Evolutionary conservation across 2,329 filamentous ascomycete species (phyloP).

Genomic region (Elsinoe necatrix): DNA sequence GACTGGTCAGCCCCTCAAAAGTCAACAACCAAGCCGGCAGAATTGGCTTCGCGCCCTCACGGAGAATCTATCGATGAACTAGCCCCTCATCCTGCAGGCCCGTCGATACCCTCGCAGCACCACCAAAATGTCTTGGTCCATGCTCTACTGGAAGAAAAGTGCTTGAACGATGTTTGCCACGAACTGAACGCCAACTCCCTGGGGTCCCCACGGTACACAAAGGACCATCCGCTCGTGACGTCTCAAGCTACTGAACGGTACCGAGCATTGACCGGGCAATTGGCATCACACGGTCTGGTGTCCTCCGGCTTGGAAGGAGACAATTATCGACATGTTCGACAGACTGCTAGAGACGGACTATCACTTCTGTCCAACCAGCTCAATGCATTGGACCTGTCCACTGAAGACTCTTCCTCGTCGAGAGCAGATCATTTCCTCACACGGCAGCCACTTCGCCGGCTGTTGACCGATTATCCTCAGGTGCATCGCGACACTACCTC

Average conservation of each 20-base stretch:
- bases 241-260: conserved; percentile 33
- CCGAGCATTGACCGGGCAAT: conserved; percentile 29
- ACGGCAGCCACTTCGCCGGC: conserved; percentile 12
- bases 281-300: conserved; percentile 31
- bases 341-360: conserved; percentile 33
- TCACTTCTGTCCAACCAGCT: conserved; percentile 21
- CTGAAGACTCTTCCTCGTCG: neutral
- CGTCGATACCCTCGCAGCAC: conserved; percentile 7
- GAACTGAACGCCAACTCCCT: conserved; percentile 24
- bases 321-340: conserved; percentile 26
- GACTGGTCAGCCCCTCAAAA: conserved; percentile 10
- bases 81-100: conserved; percentile 9
- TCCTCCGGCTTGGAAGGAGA: conserved; percentile 33
- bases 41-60: conserved; percentile 9
- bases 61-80: conserved; percentile 13
- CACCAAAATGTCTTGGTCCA: conserved; percentile 35
- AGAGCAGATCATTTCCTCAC: conserved; percentile 8
- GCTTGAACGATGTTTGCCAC: conserved; percentile 32
- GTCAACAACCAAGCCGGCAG: conserved; percentile 10
- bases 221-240: conserved; percentile 31
- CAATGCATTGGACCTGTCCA: conserved; percentile 12
- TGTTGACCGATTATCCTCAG: conserved; percentile 12
- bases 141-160: conserved; percentile 39
- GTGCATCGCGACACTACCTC: neutral
- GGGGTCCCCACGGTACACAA: conserved; percentile 21